Evolutionary conservation across 495 filamentous ascomycete species (phyloP), one percentile per base, ranked within the genome.

Genomic region (Trichodelitschia bisporula): DNA sequence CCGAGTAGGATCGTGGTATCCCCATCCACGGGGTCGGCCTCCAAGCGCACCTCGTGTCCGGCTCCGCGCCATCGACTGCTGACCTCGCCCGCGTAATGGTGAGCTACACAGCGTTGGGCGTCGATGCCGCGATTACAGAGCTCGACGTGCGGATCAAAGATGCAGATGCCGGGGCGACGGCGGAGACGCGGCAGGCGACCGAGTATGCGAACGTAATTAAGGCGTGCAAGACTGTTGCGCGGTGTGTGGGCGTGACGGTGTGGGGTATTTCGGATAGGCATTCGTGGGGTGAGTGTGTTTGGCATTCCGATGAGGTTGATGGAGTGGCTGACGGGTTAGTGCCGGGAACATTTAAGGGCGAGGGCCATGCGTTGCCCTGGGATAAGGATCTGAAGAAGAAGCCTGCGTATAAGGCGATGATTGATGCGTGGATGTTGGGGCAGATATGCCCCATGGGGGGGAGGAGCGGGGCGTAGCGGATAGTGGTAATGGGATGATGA

Each of bases 21-120:
- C 70, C 71, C 28, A 77, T 77, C 46, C 71, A 79, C 45, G 72
- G 73, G 37, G 74, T 79, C 32, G 63, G 63, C 35, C 66, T 66
- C 12, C 71, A 77, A 45, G 55, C 56, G 26, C 72, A 79, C 42
- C 40, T 76, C 26, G 50, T 37, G 15, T 51, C 46, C 30, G 49
- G 54, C 4, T 47, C 48, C n/a, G 62, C 49, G 26, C 57, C 67
- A 36, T 57, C 74, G 40, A 51, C 61, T 39, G 53, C 60, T 5
- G 27, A 29, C 27, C 62, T 76, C 10, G 62, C 57, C 30, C 46
- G 51, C 23, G 42, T 56, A 3, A 6, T 24, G 6, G 6, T 6
- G 6, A 24, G 6, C 6, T 24, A 6, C 21, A 24, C 21, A 6
- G 21, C 6, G 6, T 24, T 24, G 21, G 56, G 61, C 28, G 40